These are phyloP conservation scores for Citrus mangshanensis DNA, from an alignment of 345 rosid genomes.

Conservation along the genomic window DNA sequence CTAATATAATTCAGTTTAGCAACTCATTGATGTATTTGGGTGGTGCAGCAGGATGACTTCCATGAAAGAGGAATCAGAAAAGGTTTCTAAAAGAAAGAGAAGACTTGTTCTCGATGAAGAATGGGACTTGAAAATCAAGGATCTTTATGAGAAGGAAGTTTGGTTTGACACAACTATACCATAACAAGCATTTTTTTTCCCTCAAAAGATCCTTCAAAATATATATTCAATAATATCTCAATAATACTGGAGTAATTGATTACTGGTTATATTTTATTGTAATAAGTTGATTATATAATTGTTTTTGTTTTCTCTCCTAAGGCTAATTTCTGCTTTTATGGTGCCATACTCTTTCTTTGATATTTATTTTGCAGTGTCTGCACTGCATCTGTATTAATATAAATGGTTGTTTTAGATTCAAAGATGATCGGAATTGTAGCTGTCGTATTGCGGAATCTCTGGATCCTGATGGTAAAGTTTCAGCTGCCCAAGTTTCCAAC, in stretches of 20 bases:
- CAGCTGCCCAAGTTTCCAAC: conserved; percentile 76
- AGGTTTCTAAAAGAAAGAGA: conserved; percentile 51
- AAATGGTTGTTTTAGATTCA: conserved; percentile 48
- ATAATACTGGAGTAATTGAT: neutral
- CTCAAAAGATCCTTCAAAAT: neutral
- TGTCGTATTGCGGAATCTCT: conserved; percentile 63
- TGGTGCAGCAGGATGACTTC: conserved; percentile 43
- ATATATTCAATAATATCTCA: neutral
- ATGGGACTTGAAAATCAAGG: conserved; percentile 56
- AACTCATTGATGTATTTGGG: conserved; percentile 14
- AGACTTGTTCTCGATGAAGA: conserved; percentile 58
- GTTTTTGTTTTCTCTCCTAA: neutral
- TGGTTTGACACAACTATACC: conserved; percentile 4
- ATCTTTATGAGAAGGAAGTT: conserved; percentile 67
- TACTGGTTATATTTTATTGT: neutral
- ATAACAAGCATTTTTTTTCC: neutral
- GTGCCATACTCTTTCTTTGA: neutral
- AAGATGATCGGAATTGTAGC: conserved; percentile 58
- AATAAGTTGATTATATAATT: conserved; percentile 6
- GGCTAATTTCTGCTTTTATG: neutral
- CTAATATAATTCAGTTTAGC: neutral
- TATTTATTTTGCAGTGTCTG: conserved; percentile 11
- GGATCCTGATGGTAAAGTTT: conserved; percentile 65
- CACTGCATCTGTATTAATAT: conserved; percentile 20
- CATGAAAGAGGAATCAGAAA: conserved; percentile 35